Conservation (phyloP, 2,329 filamentous ascomycete genomes). For the Diaporthe australafricana region DNA sequence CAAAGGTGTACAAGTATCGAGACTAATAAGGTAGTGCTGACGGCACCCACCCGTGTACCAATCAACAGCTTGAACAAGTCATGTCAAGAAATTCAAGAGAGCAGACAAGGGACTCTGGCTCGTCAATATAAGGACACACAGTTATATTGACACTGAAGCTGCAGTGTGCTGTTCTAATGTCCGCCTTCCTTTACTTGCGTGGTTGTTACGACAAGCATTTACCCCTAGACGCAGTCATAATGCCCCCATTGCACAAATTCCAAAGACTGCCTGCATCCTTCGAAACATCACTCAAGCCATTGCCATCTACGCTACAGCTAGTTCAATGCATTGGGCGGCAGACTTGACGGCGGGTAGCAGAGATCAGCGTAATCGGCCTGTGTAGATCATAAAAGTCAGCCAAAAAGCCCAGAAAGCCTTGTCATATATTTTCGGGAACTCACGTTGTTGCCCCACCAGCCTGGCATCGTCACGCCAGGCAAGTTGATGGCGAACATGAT, state of each 20-base stretch:
- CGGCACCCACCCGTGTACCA: no score
- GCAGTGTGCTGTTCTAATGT: background rate
- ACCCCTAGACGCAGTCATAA: background rate
- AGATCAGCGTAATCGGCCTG: conserved; percentile 39
- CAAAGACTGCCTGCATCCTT: no score
- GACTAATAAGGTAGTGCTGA: background rate
- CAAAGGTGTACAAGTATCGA: no score
- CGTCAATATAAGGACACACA: background rate
- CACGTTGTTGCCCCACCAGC: conserved; percentile 47
- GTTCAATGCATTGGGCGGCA: conserved; percentile 41
- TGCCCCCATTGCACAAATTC: background rate
- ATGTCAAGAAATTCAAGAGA: background rate
- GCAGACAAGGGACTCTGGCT: background rate
- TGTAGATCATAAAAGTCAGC: background rate
- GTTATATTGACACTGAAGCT: background rate
- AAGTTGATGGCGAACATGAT: conserved; percentile 46
- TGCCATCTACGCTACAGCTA: background rate
- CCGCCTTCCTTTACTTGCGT: background rate
- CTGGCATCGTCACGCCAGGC: conserved; percentile 42
- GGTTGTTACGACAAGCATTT: background rate
- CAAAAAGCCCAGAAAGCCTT: background rate
- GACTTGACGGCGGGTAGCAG: conserved; percentile 42
- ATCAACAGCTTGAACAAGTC: no score
- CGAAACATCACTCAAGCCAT: no score
- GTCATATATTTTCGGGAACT: background rate